Base-by-base conservation (phyloP, 768 basidiomycete species). In the Tephrocybe sp. region DNA sequence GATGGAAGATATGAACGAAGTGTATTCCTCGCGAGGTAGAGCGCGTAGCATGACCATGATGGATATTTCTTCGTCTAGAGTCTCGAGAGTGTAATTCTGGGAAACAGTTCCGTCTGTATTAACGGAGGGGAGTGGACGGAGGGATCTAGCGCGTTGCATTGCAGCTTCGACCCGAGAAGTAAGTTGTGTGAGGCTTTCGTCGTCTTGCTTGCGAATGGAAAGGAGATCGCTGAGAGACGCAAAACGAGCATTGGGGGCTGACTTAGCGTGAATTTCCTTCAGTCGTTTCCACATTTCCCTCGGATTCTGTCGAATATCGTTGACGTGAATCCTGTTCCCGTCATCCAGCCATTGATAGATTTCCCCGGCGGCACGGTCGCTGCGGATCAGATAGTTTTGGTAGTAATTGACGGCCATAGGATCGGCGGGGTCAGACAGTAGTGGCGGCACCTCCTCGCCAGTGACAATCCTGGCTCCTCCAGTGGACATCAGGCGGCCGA, bases 291-390 rank as follows among this genome's bases (percentile, higher is more conserved):
- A 50, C 49, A 50, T 50, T 6, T 15, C 22, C 5, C 42, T 42
- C 3, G 40, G 47, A 3, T 42, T 16, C 10, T 7, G 19, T 4
- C 39, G 29, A 12, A 48, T 42, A 11, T 21, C 30, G 13, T 45
- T 13, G 9, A 45, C 34, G 22, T 45, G 21, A 6, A 37, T 45
- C 16, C 37, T 47, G 36, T 47, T 47, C 8, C 46, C 46, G 23
- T 47, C 36, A 18, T 47, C 36, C n/a, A 47, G 46, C 36, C 45
- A 47, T 23, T 47, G 45, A 21, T 45, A 45, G 1, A 36, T 41
- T 21, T 41, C 39, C 5, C 39, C 42, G 23, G 24, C 42, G 5
- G 42, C 42, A 16, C 22, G 24, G 9, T 48, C 47, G 13, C 46
- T 41, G 10, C 29, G 39, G 18, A 48, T 38, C 23, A 42, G 30